Conservation (phyloP, 257 asterid species). For the Cinchona pubescens region DNA sequence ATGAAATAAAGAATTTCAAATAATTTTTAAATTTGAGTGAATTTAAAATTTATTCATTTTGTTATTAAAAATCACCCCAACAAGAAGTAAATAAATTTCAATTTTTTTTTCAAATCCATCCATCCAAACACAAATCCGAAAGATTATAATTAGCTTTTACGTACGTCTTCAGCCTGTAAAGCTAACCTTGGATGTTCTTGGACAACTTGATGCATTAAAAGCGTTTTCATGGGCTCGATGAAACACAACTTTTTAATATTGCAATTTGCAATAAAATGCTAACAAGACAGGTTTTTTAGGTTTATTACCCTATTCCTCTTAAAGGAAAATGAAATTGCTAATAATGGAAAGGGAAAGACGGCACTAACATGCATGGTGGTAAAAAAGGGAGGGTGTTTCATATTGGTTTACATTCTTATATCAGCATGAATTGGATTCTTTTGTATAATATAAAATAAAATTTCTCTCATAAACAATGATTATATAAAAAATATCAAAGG, state of each 20-base stretch:
- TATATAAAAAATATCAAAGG: constrained; percentile 15
- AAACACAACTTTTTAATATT: not conserved
- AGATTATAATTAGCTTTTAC: too few relatives aligned
- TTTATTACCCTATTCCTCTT: not conserved
- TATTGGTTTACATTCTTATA: constrained; percentile 18
- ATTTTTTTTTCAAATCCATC: too few relatives aligned
- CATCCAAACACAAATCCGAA: too few relatives aligned
- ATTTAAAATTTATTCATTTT: too few relatives aligned
- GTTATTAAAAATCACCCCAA: too few relatives aligned
- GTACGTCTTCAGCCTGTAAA: constrained; percentile 36
- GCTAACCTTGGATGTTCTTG: constrained; percentile 38
- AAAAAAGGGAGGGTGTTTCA: constrained; percentile 31
- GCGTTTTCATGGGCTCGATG: constrained; percentile 47
- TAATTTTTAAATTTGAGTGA: too few relatives aligned
- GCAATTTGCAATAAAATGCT: constrained; percentile 11
- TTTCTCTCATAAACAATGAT: constrained; percentile 6
- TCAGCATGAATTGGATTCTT: constrained; percentile 49
- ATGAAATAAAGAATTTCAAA: too few relatives aligned
- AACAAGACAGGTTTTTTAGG: not conserved
- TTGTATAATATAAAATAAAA: constrained; percentile 24
- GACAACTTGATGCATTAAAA: constrained; percentile 26
- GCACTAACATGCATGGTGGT: constrained; percentile 55
- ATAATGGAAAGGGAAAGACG: constrained; percentile 45
- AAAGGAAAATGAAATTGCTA: constrained; percentile 30
- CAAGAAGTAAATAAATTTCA: too few relatives aligned